These are phyloP conservation scores for Penicillium tannophilum DNA, from an alignment of 495 filamentous ascomycete genomes.

Conservation along the genomic window DNA sequence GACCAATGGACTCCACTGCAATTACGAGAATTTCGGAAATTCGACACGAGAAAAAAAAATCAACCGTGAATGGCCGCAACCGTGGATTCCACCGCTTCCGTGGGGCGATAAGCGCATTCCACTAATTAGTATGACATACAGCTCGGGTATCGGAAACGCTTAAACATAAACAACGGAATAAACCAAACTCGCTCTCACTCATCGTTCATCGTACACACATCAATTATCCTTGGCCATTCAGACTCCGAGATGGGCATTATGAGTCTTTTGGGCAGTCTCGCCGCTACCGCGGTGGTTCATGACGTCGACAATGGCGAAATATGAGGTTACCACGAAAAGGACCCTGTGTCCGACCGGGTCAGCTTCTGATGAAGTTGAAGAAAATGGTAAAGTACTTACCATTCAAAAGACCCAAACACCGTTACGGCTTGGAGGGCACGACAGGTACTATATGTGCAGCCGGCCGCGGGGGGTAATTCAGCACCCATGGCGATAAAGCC, in stretches of 20 bases:
- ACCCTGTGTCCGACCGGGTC: conserved; percentile 37
- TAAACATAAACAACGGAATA: neutral
- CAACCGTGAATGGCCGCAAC: neutral
- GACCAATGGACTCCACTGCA: no score
- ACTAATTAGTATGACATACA: conserved; percentile 1
- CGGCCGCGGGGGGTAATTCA: conserved; percentile 47
- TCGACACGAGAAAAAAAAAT: no score
- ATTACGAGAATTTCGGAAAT: no score
- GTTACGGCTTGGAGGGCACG: conserved; percentile 51
- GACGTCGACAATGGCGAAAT: conserved; percentile 26
- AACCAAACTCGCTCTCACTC: neutral
- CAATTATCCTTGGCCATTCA: neutral
- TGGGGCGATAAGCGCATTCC: neutral
- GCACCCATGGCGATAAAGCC: conserved; percentile 76
- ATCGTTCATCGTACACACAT: no score
- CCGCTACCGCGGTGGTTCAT: conserved; percentile 22
- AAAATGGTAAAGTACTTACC: conserved; percentile 36
- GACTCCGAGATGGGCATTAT: conserved; percentile 29
- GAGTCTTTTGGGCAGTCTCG: conserved; percentile 23
- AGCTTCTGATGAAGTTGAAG: neutral
- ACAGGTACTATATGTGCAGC: conserved; percentile 53
- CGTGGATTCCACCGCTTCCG: neutral
- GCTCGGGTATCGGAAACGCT: neutral
- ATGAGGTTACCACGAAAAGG: conserved; percentile 50
- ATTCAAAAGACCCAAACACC: conserved; percentile 59